phyloP scores from a whole-genome alignment of 2,329 filamentous ascomycete genomes.

The Knoxdaviesia proteae region DNA sequence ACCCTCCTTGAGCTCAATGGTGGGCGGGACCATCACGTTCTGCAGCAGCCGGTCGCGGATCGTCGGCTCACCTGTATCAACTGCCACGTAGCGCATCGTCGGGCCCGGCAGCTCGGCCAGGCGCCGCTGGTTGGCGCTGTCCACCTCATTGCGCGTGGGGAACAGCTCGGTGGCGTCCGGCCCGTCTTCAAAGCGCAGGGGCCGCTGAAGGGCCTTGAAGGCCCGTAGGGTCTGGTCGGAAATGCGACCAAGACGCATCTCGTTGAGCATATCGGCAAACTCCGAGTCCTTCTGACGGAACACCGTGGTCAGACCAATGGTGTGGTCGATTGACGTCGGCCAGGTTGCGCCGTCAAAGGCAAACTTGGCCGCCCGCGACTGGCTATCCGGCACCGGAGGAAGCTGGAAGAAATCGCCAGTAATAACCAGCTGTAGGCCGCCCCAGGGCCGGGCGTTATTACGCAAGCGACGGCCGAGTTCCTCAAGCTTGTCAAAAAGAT shows the following conservation, averaged over 20 bases:
- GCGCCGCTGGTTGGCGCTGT: constrained; percentile 58
- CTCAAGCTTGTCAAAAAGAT: constrained; percentile 90
- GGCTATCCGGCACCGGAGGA: constrained; percentile 70
- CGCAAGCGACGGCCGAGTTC: constrained; percentile 66
- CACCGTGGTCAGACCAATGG: constrained; percentile 83
- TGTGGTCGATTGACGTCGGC: constrained; percentile 84
- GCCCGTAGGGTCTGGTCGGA: constrained; percentile 52
- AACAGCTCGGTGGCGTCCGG: constrained; percentile 68
- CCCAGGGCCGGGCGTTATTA: constrained; percentile 83
- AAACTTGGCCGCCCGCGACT: constrained; percentile 52
- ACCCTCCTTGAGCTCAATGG: constrained; percentile 65
- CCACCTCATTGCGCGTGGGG: constrained; percentile 76
- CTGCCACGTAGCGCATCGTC: constrained; percentile 45
- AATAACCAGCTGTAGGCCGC: constrained; percentile 85
- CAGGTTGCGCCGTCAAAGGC: constrained; percentile 85
- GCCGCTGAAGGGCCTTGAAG: constrained; percentile 55
- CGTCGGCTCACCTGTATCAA: constrained; percentile 52
- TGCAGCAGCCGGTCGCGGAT: constrained; percentile 57
- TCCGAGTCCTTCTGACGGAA: constrained; percentile 83
- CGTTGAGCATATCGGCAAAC: constrained; percentile 90
- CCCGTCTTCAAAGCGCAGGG: constrained; percentile 50
- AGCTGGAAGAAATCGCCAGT: constrained; percentile 97
- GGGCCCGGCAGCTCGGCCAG: constrained; percentile 54
- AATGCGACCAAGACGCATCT: constrained; percentile 81
- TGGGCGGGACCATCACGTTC: constrained; percentile 84